Base-by-base conservation (phyloP, 306 rosid genomes). In the Ochetophila trinervis region DNA sequence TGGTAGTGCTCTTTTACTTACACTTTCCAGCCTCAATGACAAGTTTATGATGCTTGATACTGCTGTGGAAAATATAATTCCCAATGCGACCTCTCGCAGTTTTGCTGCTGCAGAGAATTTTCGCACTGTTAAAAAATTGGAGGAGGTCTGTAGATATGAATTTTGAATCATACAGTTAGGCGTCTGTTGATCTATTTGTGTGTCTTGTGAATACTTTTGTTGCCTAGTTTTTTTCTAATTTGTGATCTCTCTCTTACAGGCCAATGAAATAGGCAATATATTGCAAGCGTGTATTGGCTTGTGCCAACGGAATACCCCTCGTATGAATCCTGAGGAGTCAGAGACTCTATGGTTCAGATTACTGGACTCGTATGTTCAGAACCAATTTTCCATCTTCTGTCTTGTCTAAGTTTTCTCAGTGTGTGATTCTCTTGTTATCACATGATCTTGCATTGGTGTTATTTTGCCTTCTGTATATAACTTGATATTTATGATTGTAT, bases 301-400 rank as follows among this genome's bases (percentile, higher is more conserved):
- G 74, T 93, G 99, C 79, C 99, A 93, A 72, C 79, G 99, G 84
- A 93, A 93, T 82, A 93, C 99, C 72, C 99, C 95, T 76, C 97
- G 97, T 60, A 71, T 93, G 73, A 90, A 93, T 75, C 92, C 90
- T 54, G 96, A 86, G 86, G 97, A 93, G 74, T 83, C 97, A 45
- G 96, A 93, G 81, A 81, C 89, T 74, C 88, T 90, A 58, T 93
- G 99, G 99, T 90, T 93, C 81, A 87, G 79, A 78, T 86, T 93
- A 75, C 97, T 93, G 15, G 97, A 90, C 86, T 90, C 91, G 96
- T 92, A 82, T 78, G 98, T 82, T 68, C 32, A 27, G 63, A 71
- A 62, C 66, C 63, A 66, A 56, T 51, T 34, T 62, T 70, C 11
- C 47, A 19, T 60, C 32, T 62, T 24, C 60, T 57, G 56, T 59